Conservation (phyloP, 176 grass and related monocot genomes). For the Echinochloa phyllopogon region DNA sequence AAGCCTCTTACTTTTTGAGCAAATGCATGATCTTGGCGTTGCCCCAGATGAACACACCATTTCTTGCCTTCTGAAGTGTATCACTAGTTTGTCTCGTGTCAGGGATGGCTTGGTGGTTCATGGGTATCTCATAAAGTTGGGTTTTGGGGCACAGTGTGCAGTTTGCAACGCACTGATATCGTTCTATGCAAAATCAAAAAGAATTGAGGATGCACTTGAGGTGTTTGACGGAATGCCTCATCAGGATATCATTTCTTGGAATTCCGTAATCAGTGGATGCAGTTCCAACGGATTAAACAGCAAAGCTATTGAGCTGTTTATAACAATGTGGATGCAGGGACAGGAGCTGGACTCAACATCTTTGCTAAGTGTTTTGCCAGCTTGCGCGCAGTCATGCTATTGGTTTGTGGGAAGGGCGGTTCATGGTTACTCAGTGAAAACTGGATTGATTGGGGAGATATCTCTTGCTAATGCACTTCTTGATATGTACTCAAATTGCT, state of each 20-base stretch:
- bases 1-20: conserved; percentile 68
- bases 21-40: conserved; percentile 61
- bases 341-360: conserved; percentile 65
- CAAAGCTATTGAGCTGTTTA: conserved; percentile 56
- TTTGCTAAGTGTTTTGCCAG: conserved; percentile 66
- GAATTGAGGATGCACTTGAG: conserved; percentile 52
- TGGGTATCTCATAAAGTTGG: conserved; percentile 69
- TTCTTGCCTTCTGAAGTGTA: conserved; percentile 75
- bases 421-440: conserved; percentile 75
- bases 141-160: conserved; percentile 62
- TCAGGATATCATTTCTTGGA: conserved; percentile 81
- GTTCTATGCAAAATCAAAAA: conserved; percentile 69
- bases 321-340: conserved; percentile 61
- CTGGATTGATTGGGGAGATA: conserved; percentile 54
- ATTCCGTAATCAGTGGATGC: conserved; percentile 72
- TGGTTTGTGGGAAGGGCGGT: conserved; percentile 58
- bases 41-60: conserved; percentile 64
- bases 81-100: conserved; percentile 50
- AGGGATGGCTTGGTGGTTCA: conserved; percentile 60
- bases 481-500: conserved; percentile 89
- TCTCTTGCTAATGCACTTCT: conserved; percentile 69
- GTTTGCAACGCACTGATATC: conserved; percentile 75
- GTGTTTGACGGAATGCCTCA: conserved; percentile 76
- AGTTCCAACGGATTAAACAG: conserved; percentile 58
- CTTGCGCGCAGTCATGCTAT: conserved; percentile 56